Evolutionary conservation across 306 rosid species (phyloP).

Genomic region (Herpetospermum pedunculosum): DNA sequence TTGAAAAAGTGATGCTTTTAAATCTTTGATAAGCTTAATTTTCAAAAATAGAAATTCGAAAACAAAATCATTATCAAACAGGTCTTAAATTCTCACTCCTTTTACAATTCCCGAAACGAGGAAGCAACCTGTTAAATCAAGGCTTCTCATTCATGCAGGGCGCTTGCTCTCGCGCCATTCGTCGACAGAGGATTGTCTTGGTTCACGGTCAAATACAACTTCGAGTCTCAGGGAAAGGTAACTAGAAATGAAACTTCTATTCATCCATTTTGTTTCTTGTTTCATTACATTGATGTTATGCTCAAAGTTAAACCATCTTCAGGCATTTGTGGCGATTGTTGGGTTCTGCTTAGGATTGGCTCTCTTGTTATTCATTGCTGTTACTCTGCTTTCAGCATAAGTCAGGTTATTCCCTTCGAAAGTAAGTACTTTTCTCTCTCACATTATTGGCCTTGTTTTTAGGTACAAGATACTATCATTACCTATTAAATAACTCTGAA

Average conservation of each 20-base stretch:
- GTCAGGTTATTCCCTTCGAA: background rate
- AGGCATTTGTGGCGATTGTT: constrained; percentile 67
- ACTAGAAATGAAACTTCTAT: background rate
- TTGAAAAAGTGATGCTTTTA: background rate
- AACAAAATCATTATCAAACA: background rate
- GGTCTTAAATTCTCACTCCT: background rate
- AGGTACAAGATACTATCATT: no score
- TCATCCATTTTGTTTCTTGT: background rate
- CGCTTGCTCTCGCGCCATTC: constrained; percentile 74
- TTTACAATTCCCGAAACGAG: background rate
- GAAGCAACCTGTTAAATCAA: background rate
- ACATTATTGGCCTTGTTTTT: background rate
- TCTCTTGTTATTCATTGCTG: constrained; percentile 40
- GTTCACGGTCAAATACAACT: constrained; percentile 66
- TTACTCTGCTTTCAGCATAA: constrained; percentile 73
- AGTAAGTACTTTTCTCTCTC: background rate
- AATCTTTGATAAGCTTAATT: background rate
- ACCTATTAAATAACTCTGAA: background rate
- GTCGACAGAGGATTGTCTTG: constrained; percentile 69
- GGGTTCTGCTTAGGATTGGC: constrained; percentile 65
- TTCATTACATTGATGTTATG: background rate
- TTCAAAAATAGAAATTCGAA: background rate
- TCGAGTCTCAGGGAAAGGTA: constrained; percentile 74
- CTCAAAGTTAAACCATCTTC: constrained; percentile 14
- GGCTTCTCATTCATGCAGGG: constrained; percentile 35